A percentile compares a stretch with the other conserved stretches of the same genome.
These are phyloP conservation scores for Mycosarcoma mackinlayi DNA, from an alignment of 1,284 basidiomycete genomes.

Conservation along the genomic window DNA sequence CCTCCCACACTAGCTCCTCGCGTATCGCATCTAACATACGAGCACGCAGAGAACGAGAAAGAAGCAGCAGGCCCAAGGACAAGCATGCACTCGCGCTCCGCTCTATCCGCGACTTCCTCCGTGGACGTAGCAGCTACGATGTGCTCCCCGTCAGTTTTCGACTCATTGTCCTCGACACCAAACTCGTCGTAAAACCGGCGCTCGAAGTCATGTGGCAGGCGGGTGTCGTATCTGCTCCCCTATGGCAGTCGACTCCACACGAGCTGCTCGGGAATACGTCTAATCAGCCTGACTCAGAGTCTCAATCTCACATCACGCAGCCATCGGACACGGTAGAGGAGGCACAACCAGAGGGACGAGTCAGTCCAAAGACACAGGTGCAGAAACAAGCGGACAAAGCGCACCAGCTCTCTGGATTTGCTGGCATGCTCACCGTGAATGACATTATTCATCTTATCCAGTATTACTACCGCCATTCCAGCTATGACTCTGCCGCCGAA, in stretches of 20 bases:
- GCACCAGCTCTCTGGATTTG: conserved; percentile 60
- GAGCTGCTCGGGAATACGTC: conserved; percentile 25
- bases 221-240: conserved; percentile 91
- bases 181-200: conserved; percentile 65
- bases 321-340: background rate
- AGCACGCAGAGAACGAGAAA: conserved; percentile 33
- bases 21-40: conserved; percentile 11
- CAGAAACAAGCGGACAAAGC: conserved; percentile 16
- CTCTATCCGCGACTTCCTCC: conserved; percentile 84
- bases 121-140: conserved; percentile 87
- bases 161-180: conserved; percentile 88
- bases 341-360: conserved; percentile 1
- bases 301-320: background rate
- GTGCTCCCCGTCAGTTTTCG: conserved; percentile 96
- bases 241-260: conserved; percentile 74
- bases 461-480: conserved; percentile 63
- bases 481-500: conserved; percentile 84
- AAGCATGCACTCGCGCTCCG: conserved; percentile 73
- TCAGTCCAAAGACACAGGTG: conserved; percentile 32
- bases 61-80: conserved; percentile 44
- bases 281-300: background rate
- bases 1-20: conserved; percentile 20
- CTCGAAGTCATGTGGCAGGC: conserved; percentile 68
- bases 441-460: conserved; percentile 68
- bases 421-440: conserved; percentile 67